Evolutionary conservation across 345 rosid species (phyloP).

Genomic region (Camelina hispida): DNA sequence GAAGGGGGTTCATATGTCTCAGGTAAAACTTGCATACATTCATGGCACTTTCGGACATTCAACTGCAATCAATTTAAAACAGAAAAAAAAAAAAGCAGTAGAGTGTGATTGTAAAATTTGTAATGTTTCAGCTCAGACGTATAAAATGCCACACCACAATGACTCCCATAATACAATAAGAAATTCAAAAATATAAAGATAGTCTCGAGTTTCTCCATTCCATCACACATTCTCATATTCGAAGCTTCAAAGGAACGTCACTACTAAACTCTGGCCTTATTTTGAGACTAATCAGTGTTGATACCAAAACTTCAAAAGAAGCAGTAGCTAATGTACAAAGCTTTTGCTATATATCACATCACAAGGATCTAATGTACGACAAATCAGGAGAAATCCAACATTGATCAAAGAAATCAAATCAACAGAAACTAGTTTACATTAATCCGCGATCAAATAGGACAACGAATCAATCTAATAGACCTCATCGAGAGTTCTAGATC

Average conservation of each 20-base stretch:
- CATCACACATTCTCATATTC: slow-evolving; percentile 1
- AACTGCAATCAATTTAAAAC: slow-evolving; percentile 48
- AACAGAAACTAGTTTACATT: slow-evolving; percentile 27
- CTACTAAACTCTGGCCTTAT: background rate
- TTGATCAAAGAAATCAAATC: slow-evolving; percentile 8
- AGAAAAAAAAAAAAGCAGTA: background rate
- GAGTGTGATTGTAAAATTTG: slow-evolving; percentile 6
- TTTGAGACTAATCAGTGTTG: background rate
- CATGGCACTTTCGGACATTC: slow-evolving; percentile 61
- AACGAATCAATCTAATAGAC: background rate
- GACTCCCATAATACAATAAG: background rate
- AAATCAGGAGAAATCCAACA: background rate
- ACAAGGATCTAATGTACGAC: background rate
- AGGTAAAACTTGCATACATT: slow-evolving; percentile 83
- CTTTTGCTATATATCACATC: background rate
- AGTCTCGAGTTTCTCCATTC: slow-evolving; percentile 1
- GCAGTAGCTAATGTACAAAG: background rate
- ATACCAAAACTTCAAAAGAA: background rate
- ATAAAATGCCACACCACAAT: slow-evolving; percentile 15
- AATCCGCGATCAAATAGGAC: slow-evolving; percentile 6
- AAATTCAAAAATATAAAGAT: background rate
- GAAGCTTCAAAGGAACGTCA: background rate
- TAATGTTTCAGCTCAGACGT: slow-evolving; percentile 3
- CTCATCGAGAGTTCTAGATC: slow-evolving; percentile 17
- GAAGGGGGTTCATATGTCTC: slow-evolving; percentile 88